These are phyloP conservation scores for Rugonectria rugulosa DNA, from an alignment of 2,329 filamentous ascomycete species.

Conservation along the genomic window DNA sequence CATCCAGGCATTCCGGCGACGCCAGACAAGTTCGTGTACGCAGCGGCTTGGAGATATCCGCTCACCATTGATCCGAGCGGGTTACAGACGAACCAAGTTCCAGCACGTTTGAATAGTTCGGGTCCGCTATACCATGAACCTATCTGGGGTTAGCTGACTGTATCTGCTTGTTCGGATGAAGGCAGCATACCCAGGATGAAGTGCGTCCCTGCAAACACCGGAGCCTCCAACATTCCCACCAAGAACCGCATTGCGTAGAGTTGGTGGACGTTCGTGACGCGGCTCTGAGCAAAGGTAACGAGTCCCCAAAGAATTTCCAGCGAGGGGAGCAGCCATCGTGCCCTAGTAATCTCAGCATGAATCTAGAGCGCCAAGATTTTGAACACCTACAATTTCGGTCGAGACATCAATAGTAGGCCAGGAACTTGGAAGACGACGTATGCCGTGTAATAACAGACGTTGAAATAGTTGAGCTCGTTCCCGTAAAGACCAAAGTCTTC, in stretches of 20 bases:
- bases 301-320: conserved; percentile 33
- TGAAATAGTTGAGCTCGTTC: conserved; percentile 40
- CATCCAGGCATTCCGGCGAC: conserved; percentile 56
- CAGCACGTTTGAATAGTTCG: conserved; percentile 19
- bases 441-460: conserved; percentile 30
- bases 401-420: conserved; percentile 31
- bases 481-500: conserved; percentile 41
- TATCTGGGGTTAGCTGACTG: no score
- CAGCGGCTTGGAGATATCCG: conserved; percentile 44
- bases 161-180: neutral
- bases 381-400: conserved; percentile 20
- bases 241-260: conserved; percentile 42
- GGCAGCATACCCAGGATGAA: neutral
- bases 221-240: conserved; percentile 34
- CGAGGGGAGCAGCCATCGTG: conserved; percentile 31
- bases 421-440: conserved; percentile 34
- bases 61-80: conserved; percentile 32
- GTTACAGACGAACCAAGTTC: conserved; percentile 20
- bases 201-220: neutral
- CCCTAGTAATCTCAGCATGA: neutral
- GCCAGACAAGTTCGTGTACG: conserved; percentile 48
- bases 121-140: conserved; percentile 16
- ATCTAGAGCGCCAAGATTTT: neutral
- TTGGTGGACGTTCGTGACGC: conserved; percentile 34
- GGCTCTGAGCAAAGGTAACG: conserved; percentile 33